Evolutionary conservation across 1,139 yeast genomes (phyloP), one percentile per base, ranked within the genome.

Genomic region (Hyphopichia buzzinii): DNA sequence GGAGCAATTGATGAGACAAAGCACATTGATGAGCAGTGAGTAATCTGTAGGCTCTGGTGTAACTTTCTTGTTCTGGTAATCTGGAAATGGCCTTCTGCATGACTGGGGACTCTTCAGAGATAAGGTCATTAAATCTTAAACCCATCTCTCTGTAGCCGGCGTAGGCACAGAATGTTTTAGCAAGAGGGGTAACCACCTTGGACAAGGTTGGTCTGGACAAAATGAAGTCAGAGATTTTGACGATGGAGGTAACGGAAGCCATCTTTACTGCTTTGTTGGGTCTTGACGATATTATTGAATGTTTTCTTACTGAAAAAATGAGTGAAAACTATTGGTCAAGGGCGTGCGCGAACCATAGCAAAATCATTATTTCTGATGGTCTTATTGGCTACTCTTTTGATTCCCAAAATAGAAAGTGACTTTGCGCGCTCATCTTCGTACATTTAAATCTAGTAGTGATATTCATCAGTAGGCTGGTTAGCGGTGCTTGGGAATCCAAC

Each of bases 101-200:
- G 40, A 80, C 71, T 55, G 90, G 90, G 62, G 74, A 83, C 73
- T 92, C 98, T 70, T 92, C 98, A 46, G 77, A 67, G 48, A 92
- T 65, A 56, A 92, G 68, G 65, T 92, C 98, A 59, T 92, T 94
- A 59, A 81, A 80, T 64, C 82, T 72, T 55, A 89, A 77, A 35
- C 97, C 97, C 75, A 90, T 69, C 64, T 87, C 80, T 75, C 97
- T 85, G 84, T 90, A 89, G 41, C 97, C 97, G 41, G 95, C 77
- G 52, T 76, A 75, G 48, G 81, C 72, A 50, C 78, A 72, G 67
- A 84, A 89, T 48, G 78, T 68, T 59, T 82, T 78, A 37, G 97
- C 85, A 30, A 84, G 74, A 50, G 98, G 97, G 29, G 82, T 76
- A 46, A 86, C 72, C 47, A 89, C 62, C 60, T 82, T 80, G 50